These are phyloP conservation scores for Venturiaceae sp. DNA, from an alignment of 2,329 filamentous ascomycete species.

Conservation along the genomic window DNA sequence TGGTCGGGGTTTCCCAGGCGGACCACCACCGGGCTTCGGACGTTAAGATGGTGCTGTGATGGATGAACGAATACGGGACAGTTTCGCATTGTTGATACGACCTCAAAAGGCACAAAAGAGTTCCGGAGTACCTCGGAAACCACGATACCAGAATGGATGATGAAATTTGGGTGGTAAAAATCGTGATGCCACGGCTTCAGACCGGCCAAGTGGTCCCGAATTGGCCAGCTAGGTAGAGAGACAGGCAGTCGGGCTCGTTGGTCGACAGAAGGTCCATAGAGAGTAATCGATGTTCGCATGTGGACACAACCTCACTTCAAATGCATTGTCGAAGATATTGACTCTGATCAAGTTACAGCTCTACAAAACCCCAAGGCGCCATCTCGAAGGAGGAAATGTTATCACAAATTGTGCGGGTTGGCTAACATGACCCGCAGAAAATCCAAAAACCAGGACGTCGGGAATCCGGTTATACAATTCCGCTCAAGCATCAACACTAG, in stretches of 20 bases:
- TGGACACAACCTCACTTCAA: too few relatives aligned
- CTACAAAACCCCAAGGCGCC: too few relatives aligned
- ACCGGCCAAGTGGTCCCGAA: not conserved
- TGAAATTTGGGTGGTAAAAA: not conserved
- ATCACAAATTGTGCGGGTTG: too few relatives aligned
- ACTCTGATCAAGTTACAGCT: too few relatives aligned
- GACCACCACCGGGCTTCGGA: conserved; percentile 7
- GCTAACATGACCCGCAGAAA: too few relatives aligned
- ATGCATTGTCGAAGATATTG: too few relatives aligned
- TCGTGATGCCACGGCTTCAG: not conserved
- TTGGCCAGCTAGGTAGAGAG: not conserved
- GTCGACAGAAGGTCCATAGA: not conserved
- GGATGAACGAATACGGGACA: not conserved
- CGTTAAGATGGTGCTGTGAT: not conserved
- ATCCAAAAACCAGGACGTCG: too few relatives aligned
- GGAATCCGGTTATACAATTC: too few relatives aligned
- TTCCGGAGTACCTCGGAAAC: not conserved
- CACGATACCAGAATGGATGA: not conserved
- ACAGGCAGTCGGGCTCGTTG: not conserved
- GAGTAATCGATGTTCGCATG: not conserved
- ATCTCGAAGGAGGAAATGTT: too few relatives aligned
- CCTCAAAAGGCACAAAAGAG: not conserved
- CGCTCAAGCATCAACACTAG: too few relatives aligned
- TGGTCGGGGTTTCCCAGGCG: conserved; percentile 11
- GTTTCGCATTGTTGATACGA: not conserved